phyloP scores from a whole-genome alignment of 106 monocot genomes.

The Allium fistulosum region DNA sequence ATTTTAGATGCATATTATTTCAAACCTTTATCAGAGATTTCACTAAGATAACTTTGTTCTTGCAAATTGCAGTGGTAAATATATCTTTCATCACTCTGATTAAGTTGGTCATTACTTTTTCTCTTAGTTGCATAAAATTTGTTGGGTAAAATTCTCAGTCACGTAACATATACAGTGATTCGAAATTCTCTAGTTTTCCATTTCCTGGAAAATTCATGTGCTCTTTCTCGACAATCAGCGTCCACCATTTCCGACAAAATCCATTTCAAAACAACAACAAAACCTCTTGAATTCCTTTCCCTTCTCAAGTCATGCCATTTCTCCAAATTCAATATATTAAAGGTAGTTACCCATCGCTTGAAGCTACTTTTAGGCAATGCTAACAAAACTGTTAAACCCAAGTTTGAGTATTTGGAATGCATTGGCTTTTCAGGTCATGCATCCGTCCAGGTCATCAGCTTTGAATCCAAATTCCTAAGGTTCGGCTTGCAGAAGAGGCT shows the following conservation, averaged over 20 bases:
- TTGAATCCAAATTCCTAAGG: constrained; percentile 2
- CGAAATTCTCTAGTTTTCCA: constrained; percentile 16
- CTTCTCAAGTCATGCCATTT: constrained; percentile 23
- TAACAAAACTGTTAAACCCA: constrained; percentile 29
- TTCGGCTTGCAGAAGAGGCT: constrained; percentile 15
- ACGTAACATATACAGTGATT: neutral
- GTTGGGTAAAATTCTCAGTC: neutral
- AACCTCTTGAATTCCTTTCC: constrained; percentile 15
- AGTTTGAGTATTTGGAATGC: constrained; percentile 27
- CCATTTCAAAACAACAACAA: constrained; percentile 21
- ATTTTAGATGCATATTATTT: too few relatives aligned
- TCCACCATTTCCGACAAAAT: constrained; percentile 12
- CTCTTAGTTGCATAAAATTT: neutral
- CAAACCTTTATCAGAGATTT: too few relatives aligned
- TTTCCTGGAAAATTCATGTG: constrained; percentile 27
- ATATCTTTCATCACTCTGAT: too few relatives aligned
- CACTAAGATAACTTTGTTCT: too few relatives aligned
- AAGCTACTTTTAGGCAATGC: constrained; percentile 19
- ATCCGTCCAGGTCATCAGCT: constrained; percentile 10
- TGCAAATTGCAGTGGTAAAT: too few relatives aligned
- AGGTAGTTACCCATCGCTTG: constrained; percentile 18
- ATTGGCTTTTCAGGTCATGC: constrained; percentile 16
- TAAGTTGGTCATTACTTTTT: too few relatives aligned
- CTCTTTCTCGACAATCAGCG: constrained; percentile 20
- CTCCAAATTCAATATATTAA: constrained; percentile 31